A percentile compares a stretch with the other conserved stretches of the same genome.
Evolutionary conservation across 169 alveolate species (phyloP).

Genomic region (Plasmodium gonderi): DNA sequence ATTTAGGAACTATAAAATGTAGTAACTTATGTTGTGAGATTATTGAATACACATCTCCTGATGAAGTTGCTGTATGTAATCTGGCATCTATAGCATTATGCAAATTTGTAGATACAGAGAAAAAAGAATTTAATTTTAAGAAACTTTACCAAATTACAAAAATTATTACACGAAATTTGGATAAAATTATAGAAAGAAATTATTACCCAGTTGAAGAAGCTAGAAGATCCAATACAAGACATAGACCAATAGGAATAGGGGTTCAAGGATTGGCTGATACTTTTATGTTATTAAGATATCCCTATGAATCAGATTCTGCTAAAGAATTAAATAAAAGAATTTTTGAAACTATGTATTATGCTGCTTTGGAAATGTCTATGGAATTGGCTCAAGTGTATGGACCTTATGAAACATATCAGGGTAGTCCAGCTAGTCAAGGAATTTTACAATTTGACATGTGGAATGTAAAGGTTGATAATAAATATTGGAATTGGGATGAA

Average conservation of each 20-base stretch:
- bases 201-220: constrained; percentile 97
- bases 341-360: constrained; percentile 98
- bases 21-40: constrained; percentile 98
- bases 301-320: constrained; percentile 97
- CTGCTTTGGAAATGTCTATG: constrained; percentile 94
- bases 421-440: constrained; percentile 98
- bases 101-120: constrained; percentile 85
- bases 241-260: constrained; percentile 99
- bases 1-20: constrained; percentile 97
- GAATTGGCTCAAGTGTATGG: constrained; percentile 95
- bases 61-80: constrained; percentile 99
- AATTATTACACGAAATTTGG: constrained; percentile 94
- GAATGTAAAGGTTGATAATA: constrained; percentile 90
- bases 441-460: constrained; percentile 97
- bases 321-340: constrained; percentile 92
- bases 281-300: constrained; percentile 93
- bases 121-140: constrained; percentile 84
- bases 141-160: constrained; percentile 90
- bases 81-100: constrained; percentile 97
- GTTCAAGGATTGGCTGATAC: constrained; percentile 99
- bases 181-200: constrained; percentile 96
- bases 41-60: constrained; percentile 96
- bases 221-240: constrained; percentile 93
- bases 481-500: constrained; percentile 95
- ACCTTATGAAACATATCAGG: constrained; percentile 95